Conservation (phyloP, 2,329 filamentous ascomycete species). For the Teratosphaeria pseudoeucalypti region DNA sequence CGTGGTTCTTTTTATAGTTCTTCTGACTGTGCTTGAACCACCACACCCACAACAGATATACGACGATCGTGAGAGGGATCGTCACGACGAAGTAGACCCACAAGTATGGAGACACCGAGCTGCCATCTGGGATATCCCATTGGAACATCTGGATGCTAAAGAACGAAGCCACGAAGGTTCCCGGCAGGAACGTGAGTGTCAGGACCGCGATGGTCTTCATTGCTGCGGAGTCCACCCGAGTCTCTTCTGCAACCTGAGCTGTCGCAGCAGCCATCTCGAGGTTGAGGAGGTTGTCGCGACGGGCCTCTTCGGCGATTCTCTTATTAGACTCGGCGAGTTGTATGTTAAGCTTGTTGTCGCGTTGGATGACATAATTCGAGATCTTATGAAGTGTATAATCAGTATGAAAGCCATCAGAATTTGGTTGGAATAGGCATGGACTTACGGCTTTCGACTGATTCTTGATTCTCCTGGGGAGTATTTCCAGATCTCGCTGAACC, state of each 20-base stretch:
- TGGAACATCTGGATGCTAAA: conserved; percentile 24
- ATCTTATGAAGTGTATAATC: conserved; percentile 10
- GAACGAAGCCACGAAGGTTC: conserved; percentile 27
- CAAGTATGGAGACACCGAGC: conserved; percentile 20
- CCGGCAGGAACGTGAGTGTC: conserved; percentile 35
- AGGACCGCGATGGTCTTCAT: conserved; percentile 39
- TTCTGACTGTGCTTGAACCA: conserved; percentile 20
- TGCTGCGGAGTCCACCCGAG: conserved; percentile 28
- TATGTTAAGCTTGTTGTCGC: conserved; percentile 26
- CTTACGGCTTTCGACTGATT: conserved; percentile 25
- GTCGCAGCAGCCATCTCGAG: conserved; percentile 26
- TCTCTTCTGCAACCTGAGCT: conserved; percentile 24
- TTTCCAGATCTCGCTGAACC: conserved; percentile 21
- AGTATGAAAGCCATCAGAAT: not conserved
- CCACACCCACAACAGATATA: conserved; percentile 20
- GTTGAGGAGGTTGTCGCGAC: conserved; percentile 25
- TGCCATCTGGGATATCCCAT: conserved; percentile 7
- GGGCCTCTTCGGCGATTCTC: conserved; percentile 24
- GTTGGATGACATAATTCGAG: conserved; percentile 23
- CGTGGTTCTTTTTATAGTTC: conserved; percentile 18
- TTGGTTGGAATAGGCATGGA: not conserved
- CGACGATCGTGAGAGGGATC: conserved; percentile 21
- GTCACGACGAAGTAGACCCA: conserved; percentile 26
- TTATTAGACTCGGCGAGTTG: conserved; percentile 24
- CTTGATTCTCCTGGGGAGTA: conserved; percentile 26